Conservation (phyloP, 345 rosid species). For the Citrus mangshanensis region DNA sequence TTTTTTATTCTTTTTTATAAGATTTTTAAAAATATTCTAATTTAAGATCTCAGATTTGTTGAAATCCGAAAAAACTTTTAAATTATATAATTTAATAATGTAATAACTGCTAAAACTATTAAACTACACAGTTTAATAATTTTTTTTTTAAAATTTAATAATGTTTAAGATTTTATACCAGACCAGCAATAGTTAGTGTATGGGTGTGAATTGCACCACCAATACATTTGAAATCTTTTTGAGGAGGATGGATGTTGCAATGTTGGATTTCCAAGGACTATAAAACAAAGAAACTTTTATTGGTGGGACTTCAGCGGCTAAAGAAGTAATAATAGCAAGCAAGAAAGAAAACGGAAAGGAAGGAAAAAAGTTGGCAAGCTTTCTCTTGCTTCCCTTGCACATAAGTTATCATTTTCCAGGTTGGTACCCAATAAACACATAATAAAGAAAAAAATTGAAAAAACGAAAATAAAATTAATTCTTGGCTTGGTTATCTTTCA, state of each 20-base stretch:
- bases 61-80: fast-evolving
- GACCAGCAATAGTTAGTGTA: too few relatives aligned
- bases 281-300: conserved; percentile 29
- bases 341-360: conserved; percentile 25
- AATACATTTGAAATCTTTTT: neutral
- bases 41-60: too few relatives aligned
- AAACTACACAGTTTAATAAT: fast-evolving
- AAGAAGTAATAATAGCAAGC: conserved; percentile 42
- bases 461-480: neutral
- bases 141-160: too few relatives aligned
- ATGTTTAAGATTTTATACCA: too few relatives aligned
- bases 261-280: conserved; percentile 11
- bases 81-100: too few relatives aligned
- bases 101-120: too few relatives aligned
- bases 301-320: conserved; percentile 29
- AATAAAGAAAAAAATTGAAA: neutral
- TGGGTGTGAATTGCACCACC: too few relatives aligned
- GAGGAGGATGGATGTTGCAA: neutral
- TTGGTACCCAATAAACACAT: conserved; percentile 11
- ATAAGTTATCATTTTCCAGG: conserved; percentile 31
- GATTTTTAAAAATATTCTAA: too few relatives aligned
- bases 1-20: neutral
- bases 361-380: conserved; percentile 36
- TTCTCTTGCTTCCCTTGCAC: conserved; percentile 37
- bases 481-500: conserved; percentile 8